A percentile compares a stretch with the other conserved stretches of the same genome.
phyloP scores from a whole-genome alignment of 169 alveolate species.

The Amoebophrya sp. region DNA sequence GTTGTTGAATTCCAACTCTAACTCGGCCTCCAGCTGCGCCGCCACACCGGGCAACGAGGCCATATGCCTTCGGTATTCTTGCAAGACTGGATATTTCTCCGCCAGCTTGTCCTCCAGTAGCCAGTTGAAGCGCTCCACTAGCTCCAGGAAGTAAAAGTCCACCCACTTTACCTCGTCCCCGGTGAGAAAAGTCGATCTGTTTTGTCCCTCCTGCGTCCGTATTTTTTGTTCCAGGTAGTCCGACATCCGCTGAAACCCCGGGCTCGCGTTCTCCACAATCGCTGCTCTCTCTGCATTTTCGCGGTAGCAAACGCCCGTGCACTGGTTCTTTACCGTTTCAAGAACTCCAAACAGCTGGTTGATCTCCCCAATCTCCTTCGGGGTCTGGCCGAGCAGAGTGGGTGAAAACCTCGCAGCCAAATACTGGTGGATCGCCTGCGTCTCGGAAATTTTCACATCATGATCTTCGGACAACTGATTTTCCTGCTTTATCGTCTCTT shows the following conservation, averaged over 20 bases:
- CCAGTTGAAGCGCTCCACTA: conserved; percentile 6
- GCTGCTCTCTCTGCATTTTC: neutral
- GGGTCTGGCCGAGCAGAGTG: neutral
- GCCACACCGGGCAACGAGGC: neutral
- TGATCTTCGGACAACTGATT: neutral
- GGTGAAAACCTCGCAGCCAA: neutral
- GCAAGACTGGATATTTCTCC: neutral
- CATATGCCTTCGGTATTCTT: neutral
- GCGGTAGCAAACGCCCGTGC: conserved; percentile 24
- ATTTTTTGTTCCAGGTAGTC: neutral
- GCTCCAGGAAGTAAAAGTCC: conserved; percentile 9
- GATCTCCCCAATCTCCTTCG: neutral
- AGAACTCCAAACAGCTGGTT: neutral
- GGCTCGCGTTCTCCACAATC: neutral
- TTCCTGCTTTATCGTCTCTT: neutral
- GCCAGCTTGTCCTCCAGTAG: neutral
- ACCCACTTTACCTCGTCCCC: neutral
- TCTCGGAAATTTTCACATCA: neutral
- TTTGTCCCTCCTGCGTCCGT: neutral
- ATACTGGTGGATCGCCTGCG: conserved; percentile 21
- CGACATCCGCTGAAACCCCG: neutral
- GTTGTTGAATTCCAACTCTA: neutral
- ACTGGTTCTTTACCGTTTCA: neutral
- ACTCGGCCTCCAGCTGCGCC: neutral
- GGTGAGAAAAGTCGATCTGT: neutral